Evolutionary conservation across 1,284 basidiomycete species (phyloP), one percentile per base, ranked within the genome.

Genomic region (Crucibulum cyathiforme): DNA sequence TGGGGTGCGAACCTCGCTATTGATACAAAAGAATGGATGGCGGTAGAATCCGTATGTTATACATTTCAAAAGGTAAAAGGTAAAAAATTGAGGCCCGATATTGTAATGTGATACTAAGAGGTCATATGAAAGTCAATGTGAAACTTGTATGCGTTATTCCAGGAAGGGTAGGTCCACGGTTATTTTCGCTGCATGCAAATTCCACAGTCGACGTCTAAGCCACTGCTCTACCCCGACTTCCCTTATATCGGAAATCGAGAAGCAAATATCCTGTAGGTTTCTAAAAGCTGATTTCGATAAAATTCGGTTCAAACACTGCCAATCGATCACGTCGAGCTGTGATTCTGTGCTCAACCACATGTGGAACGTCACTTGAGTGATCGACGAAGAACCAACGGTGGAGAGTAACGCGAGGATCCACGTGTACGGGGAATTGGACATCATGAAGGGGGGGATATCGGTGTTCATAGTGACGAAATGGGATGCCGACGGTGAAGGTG

Each of bases 271-370:
- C n/a, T 49, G 39, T n/a, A 70, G 43, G 41, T 12, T 45, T 15
- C 41, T 45, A 19, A 45, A 45, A 35, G 45, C 37, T 54, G 50
- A 53, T 15, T 7, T 62, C 55, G 49, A 53, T 36, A 60, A 56
- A 35, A 53, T 39, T 1, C 39, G 37, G 49, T 55, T 61, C 46
- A 76, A 56, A 12, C 54, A 60, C 9, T 47, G 10, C 74, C 75
- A 77, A 50, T 74, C 64, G 24, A 75, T 59, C 46, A 61, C 36
- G 53, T 73, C 68, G 7, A 75, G 65, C 56, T 74, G 71, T 19
- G 45, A 43, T 59, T 74, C 71, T 15, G 64, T 58, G 36, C 72
- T 74, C 36, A 76, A 57, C 74, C 74, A 76, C 10, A 75, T 58
- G 48, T 66, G 58, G 48, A 75, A 68, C 34, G 59, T 58, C 12